Evolutionary conservation across 805 yeast genomes (phyloP).

Genomic region (Cyberlindnera mississippiensis): DNA sequence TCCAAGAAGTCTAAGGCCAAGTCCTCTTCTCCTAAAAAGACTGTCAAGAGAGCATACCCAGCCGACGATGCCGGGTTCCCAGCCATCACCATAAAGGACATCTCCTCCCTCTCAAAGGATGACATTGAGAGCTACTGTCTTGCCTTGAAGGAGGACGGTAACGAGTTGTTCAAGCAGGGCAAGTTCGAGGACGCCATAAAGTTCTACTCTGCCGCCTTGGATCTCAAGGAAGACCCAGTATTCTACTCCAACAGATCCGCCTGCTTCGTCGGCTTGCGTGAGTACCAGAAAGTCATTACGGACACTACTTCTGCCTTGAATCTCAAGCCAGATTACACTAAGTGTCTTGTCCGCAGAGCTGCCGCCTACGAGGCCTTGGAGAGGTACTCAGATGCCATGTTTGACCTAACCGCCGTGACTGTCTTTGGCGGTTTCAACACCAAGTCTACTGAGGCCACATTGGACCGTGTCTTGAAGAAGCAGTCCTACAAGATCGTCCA

Average conservation of each 20-base stretch:
- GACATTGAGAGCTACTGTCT: conserved; percentile 64
- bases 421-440: conserved; percentile 81
- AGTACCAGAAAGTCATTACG: conserved; percentile 78
- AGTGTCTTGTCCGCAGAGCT: conserved; percentile 91
- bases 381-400: conserved; percentile 77
- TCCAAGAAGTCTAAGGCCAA: conserved; percentile 33
- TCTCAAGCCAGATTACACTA: conserved; percentile 84
- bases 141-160: conserved; percentile 87
- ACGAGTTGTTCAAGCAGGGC: conserved; percentile 66
- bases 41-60: conserved; percentile 44
- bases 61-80: conserved; percentile 56
- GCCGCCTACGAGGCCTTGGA: conserved; percentile 83
- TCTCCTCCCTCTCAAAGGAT: conserved; percentile 42
- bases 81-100: conserved; percentile 42
- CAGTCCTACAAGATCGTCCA: conserved; percentile 73
- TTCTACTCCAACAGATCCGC: conserved; percentile 96
- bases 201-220: conserved; percentile 74
- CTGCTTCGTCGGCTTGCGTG: conserved; percentile 78
- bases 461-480: conserved; percentile 82
- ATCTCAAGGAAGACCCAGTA: conserved; percentile 76
- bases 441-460: conserved; percentile 68
- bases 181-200: conserved; percentile 72
- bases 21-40: conserved; percentile 15
- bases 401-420: conserved; percentile 86
- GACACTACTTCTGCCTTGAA: conserved; percentile 85